Conservation (phyloP, 2,329 filamentous ascomycete species). For the Colletotrichum graminicola region DNA sequence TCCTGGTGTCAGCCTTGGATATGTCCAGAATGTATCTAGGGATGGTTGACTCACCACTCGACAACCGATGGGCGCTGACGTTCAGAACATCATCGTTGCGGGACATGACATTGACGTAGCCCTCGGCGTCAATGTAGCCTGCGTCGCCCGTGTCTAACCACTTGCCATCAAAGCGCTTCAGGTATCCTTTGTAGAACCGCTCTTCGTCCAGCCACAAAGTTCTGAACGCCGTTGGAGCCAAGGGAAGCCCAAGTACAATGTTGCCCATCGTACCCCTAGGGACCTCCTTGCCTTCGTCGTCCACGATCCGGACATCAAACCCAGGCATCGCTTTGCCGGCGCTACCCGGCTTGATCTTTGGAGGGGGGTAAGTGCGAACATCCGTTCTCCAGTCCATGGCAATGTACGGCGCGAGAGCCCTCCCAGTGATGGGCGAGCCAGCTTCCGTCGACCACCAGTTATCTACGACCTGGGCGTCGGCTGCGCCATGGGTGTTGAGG, state of each 20-base stretch:
- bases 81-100: constrained; percentile 90
- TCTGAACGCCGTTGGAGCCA: constrained; percentile 88
- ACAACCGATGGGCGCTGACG: constrained; percentile 92
- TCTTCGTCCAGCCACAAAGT: constrained; percentile 89
- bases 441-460: constrained; percentile 74
- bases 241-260: constrained; percentile 84
- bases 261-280: constrained; percentile 86
- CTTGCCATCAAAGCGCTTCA: constrained; percentile 82
- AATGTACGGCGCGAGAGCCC: constrained; percentile 68
- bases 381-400: constrained; percentile 65
- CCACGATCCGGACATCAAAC: constrained; percentile 87
- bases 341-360: constrained; percentile 82
- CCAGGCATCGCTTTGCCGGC: constrained; percentile 93
- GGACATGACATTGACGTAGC: constrained; percentile 74
- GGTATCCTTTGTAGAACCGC: constrained; percentile 86
- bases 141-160: constrained; percentile 95
- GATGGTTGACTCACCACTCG: constrained; percentile 73
- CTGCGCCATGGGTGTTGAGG: constrained; percentile 73
- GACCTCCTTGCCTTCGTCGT: constrained; percentile 82
- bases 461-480: constrained; percentile 69
- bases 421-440: constrained; percentile 69
- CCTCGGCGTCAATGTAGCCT: constrained; percentile 84
- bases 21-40: not conserved
- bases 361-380: constrained; percentile 54
- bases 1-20: not conserved